These are phyloP conservation scores for Candida incommunis DNA, from an alignment of 805 yeast genomes.

Conservation along the genomic window DNA sequence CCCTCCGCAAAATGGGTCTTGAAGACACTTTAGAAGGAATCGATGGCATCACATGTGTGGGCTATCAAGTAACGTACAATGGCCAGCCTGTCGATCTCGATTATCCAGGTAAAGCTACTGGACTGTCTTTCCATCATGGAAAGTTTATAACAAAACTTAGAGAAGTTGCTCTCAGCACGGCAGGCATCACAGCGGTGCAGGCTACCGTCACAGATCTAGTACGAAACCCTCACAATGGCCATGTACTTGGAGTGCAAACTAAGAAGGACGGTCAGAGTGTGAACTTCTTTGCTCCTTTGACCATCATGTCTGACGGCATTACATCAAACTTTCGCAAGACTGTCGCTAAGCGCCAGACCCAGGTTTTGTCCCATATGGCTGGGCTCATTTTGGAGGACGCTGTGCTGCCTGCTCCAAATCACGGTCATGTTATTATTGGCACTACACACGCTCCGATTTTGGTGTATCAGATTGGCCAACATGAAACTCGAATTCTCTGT, in stretches of 20 bases:
- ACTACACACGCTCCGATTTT: conserved; percentile 69
- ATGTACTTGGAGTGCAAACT: conserved; percentile 63
- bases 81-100: conserved; percentile 44
- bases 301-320: conserved; percentile 84
- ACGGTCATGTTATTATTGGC: conserved; percentile 87
- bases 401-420: conserved; percentile 52
- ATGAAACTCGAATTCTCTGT: conserved; percentile 79
- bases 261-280: conserved; percentile 7
- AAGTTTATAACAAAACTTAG: conserved; percentile 69
- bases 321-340: conserved; percentile 83
- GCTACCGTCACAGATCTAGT: conserved; percentile 68
- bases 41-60: conserved; percentile 62
- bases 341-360: conserved; percentile 48
- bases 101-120: conserved; percentile 49
- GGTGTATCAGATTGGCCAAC: conserved; percentile 72
- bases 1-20: conserved; percentile 74
- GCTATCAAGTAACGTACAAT: conserved; percentile 65
- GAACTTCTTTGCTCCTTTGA: conserved; percentile 42
- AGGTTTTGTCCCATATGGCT: conserved; percentile 69
- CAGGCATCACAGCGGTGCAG: conserved; percentile 64
- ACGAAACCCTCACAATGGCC: conserved; percentile 34
- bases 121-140: conserved; percentile 91
- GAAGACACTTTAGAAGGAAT: conserved; percentile 56
- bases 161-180: conserved; percentile 47
- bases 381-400: conserved; percentile 71